Evolutionary conservation across 768 basidiomycete species (phyloP), one percentile per base, ranked within the genome.

Genomic region (Tubosaeta sp.): DNA sequence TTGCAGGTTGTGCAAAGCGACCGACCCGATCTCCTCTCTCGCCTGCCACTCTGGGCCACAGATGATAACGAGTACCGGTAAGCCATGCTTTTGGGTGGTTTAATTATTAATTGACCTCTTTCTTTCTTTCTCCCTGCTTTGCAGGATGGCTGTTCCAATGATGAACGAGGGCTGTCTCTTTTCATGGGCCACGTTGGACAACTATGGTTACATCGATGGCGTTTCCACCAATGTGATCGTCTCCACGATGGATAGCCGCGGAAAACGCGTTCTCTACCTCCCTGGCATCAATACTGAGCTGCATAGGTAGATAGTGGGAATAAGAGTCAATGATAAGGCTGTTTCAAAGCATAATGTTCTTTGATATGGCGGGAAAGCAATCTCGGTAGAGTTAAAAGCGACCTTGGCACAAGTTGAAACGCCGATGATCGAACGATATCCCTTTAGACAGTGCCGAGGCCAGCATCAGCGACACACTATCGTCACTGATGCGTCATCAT

Each of bases 51-150:
- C 35, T 76, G 74, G 76, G 60, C 63, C 6, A 73, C 73, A 3
- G 69, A 69, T 9, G 62, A 73, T 34, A 60, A 70, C 27, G 69
- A 76, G 53, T 76, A 76, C 55, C 68, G 73, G 70, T 69, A 36
- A 38, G 52, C 46, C 4, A 5, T 12, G 14, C 10, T 4, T 13
- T 18, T 25, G 9, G 27, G 41, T n/a, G 24, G 4, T 16, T 25
- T 44, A 13, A 44, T 14, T 7, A 31, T 13, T 11, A 6, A 4
- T 3, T n/a, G 2, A 14, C n/a, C 25, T 25, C 3, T 10, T 21
- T 13, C 1, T 25, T 36, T 14, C 12, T 18, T 4, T 2, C 10
- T 18, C 4, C 1, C 8, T 8, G n/a, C n/a, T 45, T 35, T 14
- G 12, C 45, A 65, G 63, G n/a, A 25, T 65, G 5, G 58, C 44